These are phyloP conservation scores for Nematocida sp. DNA, from an alignment of 371 early-diverging fungal genomes.

Conservation along the genomic window DNA sequence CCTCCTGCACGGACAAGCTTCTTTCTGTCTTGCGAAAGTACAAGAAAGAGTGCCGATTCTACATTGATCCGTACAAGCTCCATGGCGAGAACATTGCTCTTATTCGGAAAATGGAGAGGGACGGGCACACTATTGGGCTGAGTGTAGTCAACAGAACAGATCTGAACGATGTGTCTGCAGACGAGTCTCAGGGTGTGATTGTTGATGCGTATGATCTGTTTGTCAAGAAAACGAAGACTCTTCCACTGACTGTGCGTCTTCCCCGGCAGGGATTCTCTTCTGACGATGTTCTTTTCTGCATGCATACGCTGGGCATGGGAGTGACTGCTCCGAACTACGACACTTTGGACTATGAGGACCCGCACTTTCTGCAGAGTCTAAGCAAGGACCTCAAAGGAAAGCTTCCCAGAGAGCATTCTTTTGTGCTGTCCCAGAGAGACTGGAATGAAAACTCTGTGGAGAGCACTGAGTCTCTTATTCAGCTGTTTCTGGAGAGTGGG, in stretches of 20 bases:
- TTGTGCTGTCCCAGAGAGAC: constrained; percentile 37
- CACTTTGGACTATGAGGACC: constrained; percentile 11
- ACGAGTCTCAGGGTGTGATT: constrained; percentile 2
- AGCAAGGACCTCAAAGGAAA: background rate
- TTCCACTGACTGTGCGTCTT: constrained; percentile 8
- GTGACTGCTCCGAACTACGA: constrained; percentile 37
- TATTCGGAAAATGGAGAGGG: constrained; percentile 10
- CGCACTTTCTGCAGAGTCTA: constrained; percentile 1
- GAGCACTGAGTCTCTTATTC: background rate
- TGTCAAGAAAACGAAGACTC: background rate
- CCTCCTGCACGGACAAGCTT: background rate
- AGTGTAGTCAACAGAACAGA: background rate
- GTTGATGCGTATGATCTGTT: background rate
- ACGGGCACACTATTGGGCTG: constrained; percentile 13
- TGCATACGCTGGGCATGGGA: background rate
- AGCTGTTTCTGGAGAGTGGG: background rate
- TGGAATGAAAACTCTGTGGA: constrained; percentile 13
- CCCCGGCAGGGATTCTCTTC: constrained; percentile 33
- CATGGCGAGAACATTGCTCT: background rate
- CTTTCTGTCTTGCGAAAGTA: constrained; percentile 5
- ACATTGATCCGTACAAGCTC: constrained; percentile 37
- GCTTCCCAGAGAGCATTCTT: background rate
- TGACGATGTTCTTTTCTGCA: constrained; percentile 23
- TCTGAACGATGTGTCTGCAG: background rate
- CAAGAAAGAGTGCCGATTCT: constrained; percentile 19